Base-by-base conservation (phyloP, 352 stramenopile species). In the Phytophthora fragariaefolia region DNA sequence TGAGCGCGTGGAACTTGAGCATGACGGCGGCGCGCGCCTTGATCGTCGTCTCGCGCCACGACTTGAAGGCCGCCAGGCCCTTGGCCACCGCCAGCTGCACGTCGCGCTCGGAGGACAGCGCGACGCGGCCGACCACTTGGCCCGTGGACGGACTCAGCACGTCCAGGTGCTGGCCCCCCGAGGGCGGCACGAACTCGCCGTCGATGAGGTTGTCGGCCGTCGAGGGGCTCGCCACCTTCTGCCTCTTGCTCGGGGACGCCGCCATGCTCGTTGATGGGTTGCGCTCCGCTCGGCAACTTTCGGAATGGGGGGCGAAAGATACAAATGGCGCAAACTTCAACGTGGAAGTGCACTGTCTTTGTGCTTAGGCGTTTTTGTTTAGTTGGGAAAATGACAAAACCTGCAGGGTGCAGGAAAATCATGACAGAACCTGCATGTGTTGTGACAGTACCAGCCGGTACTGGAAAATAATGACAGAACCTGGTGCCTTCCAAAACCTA, bases 1-100 rank as follows among this genome's bases (percentile, higher is more conserved):
- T 87, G 4, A 99, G 78, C 23, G 95, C 69, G 73, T 99, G 96
- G 63, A 99, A 98, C 69, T 97, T 91, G 69, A 99, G 87, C 96
- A 99, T 98, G 50, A 97, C 89, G n/a, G 82, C 91, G 2, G 97
- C 94, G 27, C 97, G 92, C 6, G 93, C 75, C 80, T 99, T 99
- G 63, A 98, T 85, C 1, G 97, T 99, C 34, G 97, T 75, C 3
- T 71, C 72, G 36, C 83, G 95, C 97, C 97, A 99, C 27, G 79
- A 61, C 2, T 73, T 64, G 54, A 99, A 98, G n/a, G 97, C 96
- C 8, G 73, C 71, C 48, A 92, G 74, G 30, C 85, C 96, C 5
- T 69, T 71, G 3, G 69, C 58, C 6, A 99, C 90, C 18, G 97
- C 97, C 0, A 64, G 43, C 10, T 95, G 66, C 17, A 99, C 95